Conservation (phyloP, 352 stramenopile genomes). For the Globisporangium orthogonon region DNA sequence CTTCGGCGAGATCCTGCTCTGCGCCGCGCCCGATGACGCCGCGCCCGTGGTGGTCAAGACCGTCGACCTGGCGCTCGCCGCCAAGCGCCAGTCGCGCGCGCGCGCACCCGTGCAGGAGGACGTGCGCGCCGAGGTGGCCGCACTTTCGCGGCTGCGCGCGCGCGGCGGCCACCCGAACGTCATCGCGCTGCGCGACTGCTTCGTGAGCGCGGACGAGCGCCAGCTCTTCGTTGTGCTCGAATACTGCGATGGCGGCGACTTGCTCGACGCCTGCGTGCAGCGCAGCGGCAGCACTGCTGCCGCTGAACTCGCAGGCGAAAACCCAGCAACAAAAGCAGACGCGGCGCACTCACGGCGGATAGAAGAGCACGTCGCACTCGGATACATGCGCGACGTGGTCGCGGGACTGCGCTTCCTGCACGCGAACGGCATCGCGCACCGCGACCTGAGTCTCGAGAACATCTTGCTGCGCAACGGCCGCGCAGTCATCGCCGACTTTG, state of each 20-base stretch:
- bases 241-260: slow-evolving; percentile 67
- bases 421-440: slow-evolving; percentile 76
- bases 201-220: slow-evolving; percentile 36
- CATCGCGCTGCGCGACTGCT: slow-evolving; percentile 63
- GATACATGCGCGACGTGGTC: slow-evolving; percentile 67
- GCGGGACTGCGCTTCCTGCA: slow-evolving; percentile 61
- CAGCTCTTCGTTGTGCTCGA: slow-evolving; percentile 70
- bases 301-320: not conserved
- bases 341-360: slow-evolving; percentile 15
- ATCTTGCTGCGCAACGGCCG: slow-evolving; percentile 80
- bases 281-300: slow-evolving; percentile 2
- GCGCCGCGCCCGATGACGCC: slow-evolving; percentile 5
- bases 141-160: slow-evolving; percentile 41
- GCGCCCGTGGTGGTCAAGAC: slow-evolving; percentile 57
- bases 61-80: slow-evolving; percentile 47
- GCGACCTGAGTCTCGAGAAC: slow-evolving; percentile 97
- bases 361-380: slow-evolving; percentile 35
- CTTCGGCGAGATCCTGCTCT: slow-evolving; percentile 70
- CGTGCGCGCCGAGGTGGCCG: slow-evolving; percentile 61
- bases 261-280: slow-evolving; percentile 53
- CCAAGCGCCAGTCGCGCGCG: slow-evolving; percentile 42
- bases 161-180: slow-evolving; percentile 66
- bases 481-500: slow-evolving; percentile 68
- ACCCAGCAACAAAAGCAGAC: not conserved
- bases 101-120: slow-evolving; percentile 59